These are phyloP conservation scores for Exophiala sp. DNA, from an alignment of 2,329 filamentous ascomycete species.

Conservation along the genomic window DNA sequence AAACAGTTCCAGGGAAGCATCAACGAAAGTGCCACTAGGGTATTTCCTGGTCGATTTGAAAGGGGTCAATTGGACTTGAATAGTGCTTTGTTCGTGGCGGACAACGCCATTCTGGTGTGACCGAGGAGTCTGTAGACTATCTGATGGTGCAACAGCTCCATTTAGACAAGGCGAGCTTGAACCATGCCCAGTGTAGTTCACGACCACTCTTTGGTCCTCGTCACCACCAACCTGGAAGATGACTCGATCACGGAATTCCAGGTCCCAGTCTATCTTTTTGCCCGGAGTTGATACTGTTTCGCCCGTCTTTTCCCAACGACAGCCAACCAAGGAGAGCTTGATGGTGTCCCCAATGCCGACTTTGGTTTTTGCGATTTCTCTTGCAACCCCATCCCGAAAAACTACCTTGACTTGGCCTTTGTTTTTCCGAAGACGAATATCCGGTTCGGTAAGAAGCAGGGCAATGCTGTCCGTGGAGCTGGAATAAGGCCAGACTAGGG, in stretches of 20 bases:
- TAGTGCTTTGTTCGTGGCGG: constrained; percentile 9
- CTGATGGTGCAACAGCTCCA: background rate
- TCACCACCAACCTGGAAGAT: constrained; percentile 11
- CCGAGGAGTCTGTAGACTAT: background rate
- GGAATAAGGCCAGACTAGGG: constrained; percentile 87
- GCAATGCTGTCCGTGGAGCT: constrained; percentile 66
- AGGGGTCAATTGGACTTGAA: constrained; percentile 19
- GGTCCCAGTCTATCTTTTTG: constrained; percentile 53
- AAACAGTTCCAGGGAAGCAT: constrained; percentile 42
- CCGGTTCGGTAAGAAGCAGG: constrained; percentile 75
- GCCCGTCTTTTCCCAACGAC: constrained; percentile 55
- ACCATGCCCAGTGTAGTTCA: constrained; percentile 14
- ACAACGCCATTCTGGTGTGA: constrained; percentile 2
- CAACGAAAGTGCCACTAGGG: constrained; percentile 16
- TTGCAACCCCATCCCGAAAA: constrained; percentile 65
- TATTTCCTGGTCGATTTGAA: constrained; percentile 11
- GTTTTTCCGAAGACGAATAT: constrained; percentile 69
- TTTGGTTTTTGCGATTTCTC: constrained; percentile 58
- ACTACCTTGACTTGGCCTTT: constrained; percentile 76
- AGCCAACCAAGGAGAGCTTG: constrained; percentile 62
- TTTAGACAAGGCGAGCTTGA: background rate
- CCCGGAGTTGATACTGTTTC: constrained; percentile 50
- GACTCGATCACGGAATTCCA: constrained; percentile 39
- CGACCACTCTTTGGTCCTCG: background rate
- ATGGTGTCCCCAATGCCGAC: constrained; percentile 76